These are phyloP conservation scores for Atractiella rhizophila DNA, from an alignment of 768 basidiomycete genomes.

Conservation along the genomic window DNA sequence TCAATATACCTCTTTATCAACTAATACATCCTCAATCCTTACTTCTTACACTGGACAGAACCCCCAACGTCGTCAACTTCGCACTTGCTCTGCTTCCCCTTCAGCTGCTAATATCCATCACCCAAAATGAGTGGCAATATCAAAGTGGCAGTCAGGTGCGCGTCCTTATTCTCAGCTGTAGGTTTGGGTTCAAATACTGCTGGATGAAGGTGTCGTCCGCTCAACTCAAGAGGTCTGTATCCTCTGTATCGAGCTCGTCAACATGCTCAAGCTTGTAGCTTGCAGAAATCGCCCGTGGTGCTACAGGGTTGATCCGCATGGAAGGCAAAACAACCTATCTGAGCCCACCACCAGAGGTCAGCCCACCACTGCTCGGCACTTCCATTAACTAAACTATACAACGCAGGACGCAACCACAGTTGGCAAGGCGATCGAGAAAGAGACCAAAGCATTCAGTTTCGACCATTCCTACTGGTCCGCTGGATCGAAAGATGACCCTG, in stretches of 20 bases:
- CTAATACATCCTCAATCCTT: too few relatives aligned
- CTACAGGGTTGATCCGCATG: constrained; percentile 85
- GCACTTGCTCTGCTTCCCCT: too few relatives aligned
- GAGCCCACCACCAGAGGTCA: constrained; percentile 47
- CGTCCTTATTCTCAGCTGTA: too few relatives aligned
- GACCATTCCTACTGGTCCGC: constrained; percentile 91
- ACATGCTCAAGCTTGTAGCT: neutral
- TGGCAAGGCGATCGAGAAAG: constrained; percentile 8
- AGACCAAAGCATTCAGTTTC: constrained; percentile 66
- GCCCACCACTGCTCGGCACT: neutral
- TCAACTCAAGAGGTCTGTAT: constrained; percentile 65
- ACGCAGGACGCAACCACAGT: neutral
- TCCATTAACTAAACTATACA: neutral
- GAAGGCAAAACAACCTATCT: constrained; percentile 74
- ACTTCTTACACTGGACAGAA: too few relatives aligned
- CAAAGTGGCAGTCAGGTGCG: too few relatives aligned
- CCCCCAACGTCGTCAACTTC: too few relatives aligned
- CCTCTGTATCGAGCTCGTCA: neutral
- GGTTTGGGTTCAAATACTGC: too few relatives aligned
- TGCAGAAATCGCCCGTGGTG: constrained; percentile 72
- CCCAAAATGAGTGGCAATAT: too few relatives aligned
- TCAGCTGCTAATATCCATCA: too few relatives aligned
- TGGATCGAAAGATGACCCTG: constrained; percentile 60
- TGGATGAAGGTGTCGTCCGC: constrained; percentile 92
- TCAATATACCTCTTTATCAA: too few relatives aligned